A percentile compares a stretch with the other conserved stretches of the same genome.
phyloP scores from a whole-genome alignment of 768 basidiomycete genomes.

The Phlebiopsis flavidoalba region DNA sequence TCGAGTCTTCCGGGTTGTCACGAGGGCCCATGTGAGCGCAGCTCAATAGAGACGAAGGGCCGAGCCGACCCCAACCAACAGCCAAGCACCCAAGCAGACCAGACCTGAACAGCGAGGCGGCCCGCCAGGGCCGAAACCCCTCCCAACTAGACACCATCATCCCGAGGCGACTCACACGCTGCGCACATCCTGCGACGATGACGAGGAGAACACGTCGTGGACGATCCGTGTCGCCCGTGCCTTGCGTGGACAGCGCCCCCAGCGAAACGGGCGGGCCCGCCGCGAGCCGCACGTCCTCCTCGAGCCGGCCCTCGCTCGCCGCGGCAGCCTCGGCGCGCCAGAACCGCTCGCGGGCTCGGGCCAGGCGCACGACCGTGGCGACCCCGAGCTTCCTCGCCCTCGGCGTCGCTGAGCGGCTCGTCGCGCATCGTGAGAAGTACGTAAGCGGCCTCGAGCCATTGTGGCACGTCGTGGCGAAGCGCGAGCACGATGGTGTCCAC shows the following conservation, averaged over 20 bases:
- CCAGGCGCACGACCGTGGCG: conserved; percentile 21
- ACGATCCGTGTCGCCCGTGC: conserved; percentile 1
- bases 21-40: not conserved
- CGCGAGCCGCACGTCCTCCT: not conserved
- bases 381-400: conserved; percentile 31
- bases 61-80: not conserved
- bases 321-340: not conserved
- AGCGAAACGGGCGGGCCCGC: not conserved
- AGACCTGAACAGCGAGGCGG: not conserved
- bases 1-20: not conserved
- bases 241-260: not conserved
- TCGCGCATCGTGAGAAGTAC: conserved; percentile 29
- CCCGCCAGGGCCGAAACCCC: not conserved
- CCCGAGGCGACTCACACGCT: not conserved
- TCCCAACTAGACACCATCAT: not conserved
- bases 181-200: not conserved
- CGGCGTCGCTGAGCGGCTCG: conserved; percentile 28
- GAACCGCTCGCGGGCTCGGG: conserved; percentile 20
- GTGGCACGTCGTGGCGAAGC: conserved; percentile 30
- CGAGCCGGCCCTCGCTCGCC: not conserved
- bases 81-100: not conserved
- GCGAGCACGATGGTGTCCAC: conserved; percentile 35
- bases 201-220: conserved; percentile 1
- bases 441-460: conserved; percentile 37
- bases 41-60: not conserved